phyloP scores from a whole-genome alignment of 768 basidiomycete genomes.

The Clavaria fumosa region DNA sequence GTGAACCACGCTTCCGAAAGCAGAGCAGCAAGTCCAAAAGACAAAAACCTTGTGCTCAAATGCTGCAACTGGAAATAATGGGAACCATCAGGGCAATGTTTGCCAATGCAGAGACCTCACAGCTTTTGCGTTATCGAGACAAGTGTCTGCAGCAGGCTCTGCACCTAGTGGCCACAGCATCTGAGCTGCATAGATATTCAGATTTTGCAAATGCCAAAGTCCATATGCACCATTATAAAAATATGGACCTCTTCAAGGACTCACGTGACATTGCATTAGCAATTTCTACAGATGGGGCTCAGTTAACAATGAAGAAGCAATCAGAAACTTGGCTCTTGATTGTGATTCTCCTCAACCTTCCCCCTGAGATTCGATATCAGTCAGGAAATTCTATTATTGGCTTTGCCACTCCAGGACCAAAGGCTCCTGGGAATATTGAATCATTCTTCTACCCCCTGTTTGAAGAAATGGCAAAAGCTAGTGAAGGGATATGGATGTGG shows the following conservation, averaged over 20 bases:
- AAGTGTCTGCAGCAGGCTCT: constrained; percentile 12
- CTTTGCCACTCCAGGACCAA: constrained; percentile 17
- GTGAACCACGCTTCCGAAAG: constrained; percentile 8
- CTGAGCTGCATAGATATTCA: constrained; percentile 11
- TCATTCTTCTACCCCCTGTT: constrained; percentile 15
- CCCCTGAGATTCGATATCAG: constrained; percentile 12
- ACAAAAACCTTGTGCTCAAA: constrained; percentile 13
- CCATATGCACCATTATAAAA: constrained; percentile 12
- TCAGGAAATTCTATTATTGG: constrained; percentile 12
- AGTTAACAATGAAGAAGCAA: constrained; percentile 21
- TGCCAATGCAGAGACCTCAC: constrained; percentile 16
- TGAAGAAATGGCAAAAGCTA: constrained; percentile 15
- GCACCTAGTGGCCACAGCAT: constrained; percentile 10
- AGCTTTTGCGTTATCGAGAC: constrained; percentile 14
- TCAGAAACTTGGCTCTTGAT: constrained; percentile 16
- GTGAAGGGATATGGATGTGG: constrained; percentile 21
- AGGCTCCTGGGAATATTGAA: constrained; percentile 16
- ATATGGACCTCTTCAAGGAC: constrained; percentile 14
- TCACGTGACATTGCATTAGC: constrained; percentile 14
- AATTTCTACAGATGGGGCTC: constrained; percentile 18
- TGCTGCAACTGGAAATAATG: constrained; percentile 12
- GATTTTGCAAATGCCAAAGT: constrained; percentile 15
- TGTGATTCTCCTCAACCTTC: constrained; percentile 14
- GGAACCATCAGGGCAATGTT: constrained; percentile 15
- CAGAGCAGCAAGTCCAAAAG: constrained; percentile 1